Percentiles rank a stretch among this genome's conserved stretches.
Evolutionary conservation across 169 alveolate genomes (phyloP).

Genomic region (Theileria sp.): DNA sequence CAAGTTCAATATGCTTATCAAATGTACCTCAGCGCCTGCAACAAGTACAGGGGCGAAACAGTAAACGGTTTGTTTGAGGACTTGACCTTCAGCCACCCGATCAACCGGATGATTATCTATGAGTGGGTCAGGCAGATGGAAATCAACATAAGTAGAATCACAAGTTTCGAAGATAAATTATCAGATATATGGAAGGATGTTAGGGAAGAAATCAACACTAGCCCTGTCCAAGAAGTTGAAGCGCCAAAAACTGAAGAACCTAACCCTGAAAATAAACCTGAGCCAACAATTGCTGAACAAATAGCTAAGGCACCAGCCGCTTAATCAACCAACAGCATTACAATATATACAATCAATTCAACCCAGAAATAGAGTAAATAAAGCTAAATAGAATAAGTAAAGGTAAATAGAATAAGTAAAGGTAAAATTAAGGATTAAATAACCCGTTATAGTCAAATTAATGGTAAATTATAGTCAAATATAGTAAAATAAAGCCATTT

Average conservation of each 20-base stretch:
- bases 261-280: background rate
- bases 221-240: background rate
- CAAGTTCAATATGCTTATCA: constrained; percentile 18
- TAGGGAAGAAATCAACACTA: constrained; percentile 34
- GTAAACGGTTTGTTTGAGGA: constrained; percentile 25
- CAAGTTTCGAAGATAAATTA: constrained; percentile 14
- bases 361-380: background rate
- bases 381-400: no score
- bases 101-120: constrained; percentile 48
- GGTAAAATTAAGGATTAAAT: no score
- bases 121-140: constrained; percentile 40
- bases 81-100: constrained; percentile 34
- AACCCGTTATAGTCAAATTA: no score
- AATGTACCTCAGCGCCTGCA: constrained; percentile 36
- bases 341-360: background rate
- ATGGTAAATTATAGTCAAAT: no score
- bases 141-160: constrained; percentile 7
- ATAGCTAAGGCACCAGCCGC: background rate
- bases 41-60: constrained; percentile 17
- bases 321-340: background rate
- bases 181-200: constrained; percentile 27
- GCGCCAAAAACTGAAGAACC: background rate
- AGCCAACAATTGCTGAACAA: background rate
- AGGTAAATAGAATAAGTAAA: no score
- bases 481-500: no score